Conservation (phyloP, 1,284 basidiomycete species). For the Pseudozyma flocculosa region DNA sequence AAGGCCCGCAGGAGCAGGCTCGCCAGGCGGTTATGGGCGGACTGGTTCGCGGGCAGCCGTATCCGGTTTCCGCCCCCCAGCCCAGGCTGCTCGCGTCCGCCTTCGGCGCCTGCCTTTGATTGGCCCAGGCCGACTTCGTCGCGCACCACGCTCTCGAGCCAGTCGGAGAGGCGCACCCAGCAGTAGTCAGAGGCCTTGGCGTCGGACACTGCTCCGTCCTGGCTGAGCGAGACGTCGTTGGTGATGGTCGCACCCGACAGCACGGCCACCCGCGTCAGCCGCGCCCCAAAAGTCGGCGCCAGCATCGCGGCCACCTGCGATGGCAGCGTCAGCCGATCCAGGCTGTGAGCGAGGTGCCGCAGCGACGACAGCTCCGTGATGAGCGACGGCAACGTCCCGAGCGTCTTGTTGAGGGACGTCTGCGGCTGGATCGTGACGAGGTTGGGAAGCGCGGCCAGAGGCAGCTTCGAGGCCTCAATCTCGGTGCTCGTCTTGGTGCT, state of each 20-base stretch:
- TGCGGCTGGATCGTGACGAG: conserved; percentile 31
- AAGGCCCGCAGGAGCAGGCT: conserved; percentile 12
- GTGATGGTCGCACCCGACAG: conserved; percentile 27
- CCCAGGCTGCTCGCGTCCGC: background rate
- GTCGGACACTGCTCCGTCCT: conserved; percentile 1
- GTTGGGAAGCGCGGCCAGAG: conserved; percentile 18
- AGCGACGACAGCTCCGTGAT: conserved; percentile 38
- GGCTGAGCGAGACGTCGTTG: conserved; percentile 34
- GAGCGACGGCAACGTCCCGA: conserved; percentile 22
- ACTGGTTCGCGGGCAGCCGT: conserved; percentile 14
- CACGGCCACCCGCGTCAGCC: conserved; percentile 31
- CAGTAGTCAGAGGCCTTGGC: conserved; percentile 10
- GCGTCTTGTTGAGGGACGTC: conserved; percentile 24
- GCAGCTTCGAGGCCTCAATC: background rate
- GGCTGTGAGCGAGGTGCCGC: conserved; percentile 31
- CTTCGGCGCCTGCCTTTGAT: background rate
- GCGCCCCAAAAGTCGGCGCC: conserved; percentile 21
- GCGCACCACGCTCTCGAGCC: conserved; percentile 33
- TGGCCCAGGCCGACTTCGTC: conserved; percentile 32
- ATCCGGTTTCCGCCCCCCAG: background rate
- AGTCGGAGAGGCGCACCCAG: conserved; percentile 30
- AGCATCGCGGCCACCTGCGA: conserved; percentile 39
- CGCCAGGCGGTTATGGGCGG: conserved; percentile 16
- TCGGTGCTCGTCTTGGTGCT: background rate
- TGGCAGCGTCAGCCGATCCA: conserved; percentile 30